Percentiles rank a stretch among this genome's conserved stretches.
Evolutionary conservation across 495 filamentous ascomycete species (phyloP).

Genomic region (Penicillium soppii): DNA sequence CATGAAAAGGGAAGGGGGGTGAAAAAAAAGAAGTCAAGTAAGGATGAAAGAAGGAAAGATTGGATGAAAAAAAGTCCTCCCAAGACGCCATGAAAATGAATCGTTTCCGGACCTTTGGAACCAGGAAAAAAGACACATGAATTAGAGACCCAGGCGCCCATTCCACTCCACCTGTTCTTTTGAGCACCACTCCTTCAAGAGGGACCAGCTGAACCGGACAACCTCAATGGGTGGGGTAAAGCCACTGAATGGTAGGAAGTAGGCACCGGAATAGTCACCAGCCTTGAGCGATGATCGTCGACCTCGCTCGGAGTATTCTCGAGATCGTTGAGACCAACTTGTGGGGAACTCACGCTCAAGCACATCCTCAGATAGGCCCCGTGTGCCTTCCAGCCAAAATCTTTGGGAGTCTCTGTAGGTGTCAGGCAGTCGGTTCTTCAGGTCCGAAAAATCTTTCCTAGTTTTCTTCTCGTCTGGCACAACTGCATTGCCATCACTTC

Average conservation of each 20-base stretch:
- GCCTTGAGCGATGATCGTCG: constrained; percentile 28
- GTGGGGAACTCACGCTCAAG: constrained; percentile 42
- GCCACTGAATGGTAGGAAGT: constrained; percentile 42
- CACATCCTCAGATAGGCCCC: constrained; percentile 42
- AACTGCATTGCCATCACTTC: constrained; percentile 35
- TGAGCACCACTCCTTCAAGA: constrained; percentile 47
- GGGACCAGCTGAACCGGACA: constrained; percentile 43
- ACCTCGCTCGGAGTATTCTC: constrained; percentile 38
- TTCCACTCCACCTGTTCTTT: constrained; percentile 45
- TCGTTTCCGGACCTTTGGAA: background rate
- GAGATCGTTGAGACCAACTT: constrained; percentile 45
- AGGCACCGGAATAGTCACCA: constrained; percentile 43
- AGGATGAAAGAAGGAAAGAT: constrained; percentile 2
- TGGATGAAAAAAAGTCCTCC: background rate
- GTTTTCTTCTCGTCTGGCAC: constrained; percentile 33
- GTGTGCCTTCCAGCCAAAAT: constrained; percentile 47
- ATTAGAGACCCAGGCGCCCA: constrained; percentile 33
- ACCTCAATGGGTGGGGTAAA: constrained; percentile 45
- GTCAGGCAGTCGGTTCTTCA: constrained; percentile 42
- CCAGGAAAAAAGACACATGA: background rate
- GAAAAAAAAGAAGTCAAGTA: background rate
- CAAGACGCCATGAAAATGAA: background rate
- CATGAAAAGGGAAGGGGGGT: constrained; percentile 21
- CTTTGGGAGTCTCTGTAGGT: constrained; percentile 41
- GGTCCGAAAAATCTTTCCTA: constrained; percentile 39